These are phyloP conservation scores for Neonectria faginata DNA, from an alignment of 2,329 filamentous ascomycete species.

Conservation along the genomic window DNA sequence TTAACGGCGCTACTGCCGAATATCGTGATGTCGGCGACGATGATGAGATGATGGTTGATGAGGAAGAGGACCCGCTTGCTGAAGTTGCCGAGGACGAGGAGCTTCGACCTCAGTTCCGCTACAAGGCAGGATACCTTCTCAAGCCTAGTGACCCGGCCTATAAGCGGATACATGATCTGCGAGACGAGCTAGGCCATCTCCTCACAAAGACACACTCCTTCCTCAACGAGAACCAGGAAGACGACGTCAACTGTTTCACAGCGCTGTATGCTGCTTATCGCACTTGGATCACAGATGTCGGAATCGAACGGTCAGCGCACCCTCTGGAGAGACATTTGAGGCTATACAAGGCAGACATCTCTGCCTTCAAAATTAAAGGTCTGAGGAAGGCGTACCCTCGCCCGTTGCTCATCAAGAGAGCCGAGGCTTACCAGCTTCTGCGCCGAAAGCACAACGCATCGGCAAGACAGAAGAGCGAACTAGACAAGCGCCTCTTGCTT, in stretches of 20 bases:
- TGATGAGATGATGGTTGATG: slow-evolving; percentile 58
- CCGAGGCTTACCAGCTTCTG: slow-evolving; percentile 94
- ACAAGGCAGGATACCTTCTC: slow-evolving; percentile 88
- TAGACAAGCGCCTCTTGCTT: slow-evolving; percentile 86
- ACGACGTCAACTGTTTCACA: slow-evolving; percentile 96
- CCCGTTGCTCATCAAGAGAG: slow-evolving; percentile 89
- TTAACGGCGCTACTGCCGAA: slow-evolving; percentile 58
- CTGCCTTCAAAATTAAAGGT: slow-evolving; percentile 94
- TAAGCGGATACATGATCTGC: slow-evolving; percentile 80
- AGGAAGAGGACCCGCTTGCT: slow-evolving; percentile 67
- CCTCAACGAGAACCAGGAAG: slow-evolving; percentile 85
- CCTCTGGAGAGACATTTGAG: slow-evolving; percentile 88
- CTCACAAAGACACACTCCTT: slow-evolving; percentile 89
- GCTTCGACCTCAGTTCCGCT: slow-evolving; percentile 86
- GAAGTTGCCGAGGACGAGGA: slow-evolving; percentile 83
- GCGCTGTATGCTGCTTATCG: slow-evolving; percentile 91
- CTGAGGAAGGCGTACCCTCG: slow-evolving; percentile 92
- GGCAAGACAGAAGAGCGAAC: slow-evolving; percentile 86
- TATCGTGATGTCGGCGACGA: slow-evolving; percentile 68
- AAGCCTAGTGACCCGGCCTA: slow-evolving; percentile 69
- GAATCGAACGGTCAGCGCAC: slow-evolving; percentile 94
- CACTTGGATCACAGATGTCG: slow-evolving; percentile 97
- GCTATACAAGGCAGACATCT: slow-evolving; percentile 86
- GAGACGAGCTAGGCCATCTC: slow-evolving; percentile 82
- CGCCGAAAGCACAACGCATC: slow-evolving; percentile 94